Evolutionary conservation across 1,139 yeast species (phyloP), one percentile per base, ranked within the genome.

Genomic region (Pneumocystis murina): DNA sequence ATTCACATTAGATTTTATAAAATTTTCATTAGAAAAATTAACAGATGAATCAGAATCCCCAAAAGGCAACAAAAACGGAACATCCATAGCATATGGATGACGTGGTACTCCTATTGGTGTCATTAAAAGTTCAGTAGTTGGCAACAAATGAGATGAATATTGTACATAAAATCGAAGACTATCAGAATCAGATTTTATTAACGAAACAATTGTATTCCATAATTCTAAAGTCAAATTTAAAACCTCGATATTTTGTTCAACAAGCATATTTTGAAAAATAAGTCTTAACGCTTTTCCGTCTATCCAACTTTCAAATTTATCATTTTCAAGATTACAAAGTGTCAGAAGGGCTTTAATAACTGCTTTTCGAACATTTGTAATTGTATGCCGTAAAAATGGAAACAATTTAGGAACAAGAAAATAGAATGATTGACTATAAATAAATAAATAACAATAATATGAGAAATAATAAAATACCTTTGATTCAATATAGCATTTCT

Each of bases 61-160:
- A 79, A 24, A 48, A 24, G 55, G 55, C 8, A 24, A 16, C 20
- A 48, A 24, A 48, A 48, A 48, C 12, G 79, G 76, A 0, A 89
- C 78, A 69, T 88, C 85, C 96, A 94, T 88, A 60, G 84, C 83
- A 74, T 88, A 92, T 69, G 86, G 87, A 72, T 86, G 88, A 68
- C 98, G 84, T 2, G 96, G 87, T 64, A 90, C 84, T 67, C 99
- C 98, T 67, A 94, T 86, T 4, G 98, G 98, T 0, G 97, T 92
- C 86, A 88, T 85, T 61, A 90, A 73, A 61, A 94, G 78, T 14
- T 84, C 81, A 62, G 89, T 75, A 62, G 89, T 77, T 0, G 95
- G 84, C 57, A 78, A 78, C 67, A 83, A 75, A 69, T 86, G 90
- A 4, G 39, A 66, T 66, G 62, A 65, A 48, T 60, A 30, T 59